These are phyloP conservation scores for Calonectria naviculata DNA, from an alignment of 2,329 filamentous ascomycete genomes.

Conservation along the genomic window DNA sequence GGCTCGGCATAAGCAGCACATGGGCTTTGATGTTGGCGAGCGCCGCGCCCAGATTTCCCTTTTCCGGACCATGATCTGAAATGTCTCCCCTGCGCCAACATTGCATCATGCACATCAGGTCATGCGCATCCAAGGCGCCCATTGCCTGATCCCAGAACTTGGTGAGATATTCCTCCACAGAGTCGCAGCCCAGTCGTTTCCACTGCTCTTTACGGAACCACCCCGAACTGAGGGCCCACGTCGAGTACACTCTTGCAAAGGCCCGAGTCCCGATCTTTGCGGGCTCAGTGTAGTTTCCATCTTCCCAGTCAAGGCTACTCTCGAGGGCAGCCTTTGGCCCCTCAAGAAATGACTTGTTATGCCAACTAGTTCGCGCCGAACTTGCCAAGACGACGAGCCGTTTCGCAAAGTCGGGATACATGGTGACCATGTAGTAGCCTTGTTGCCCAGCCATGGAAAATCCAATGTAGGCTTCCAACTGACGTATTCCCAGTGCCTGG, in stretches of 20 bases:
- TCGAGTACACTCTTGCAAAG: constrained; percentile 21
- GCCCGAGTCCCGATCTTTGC: neutral
- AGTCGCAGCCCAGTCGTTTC: constrained; percentile 15
- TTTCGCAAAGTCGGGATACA: constrained; percentile 17
- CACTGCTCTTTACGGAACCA: constrained; percentile 23
- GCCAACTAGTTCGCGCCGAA: constrained; percentile 22
- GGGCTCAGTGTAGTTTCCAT: neutral
- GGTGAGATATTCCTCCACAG: constrained; percentile 5
- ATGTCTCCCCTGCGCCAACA: constrained; percentile 14
- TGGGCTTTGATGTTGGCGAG: constrained; percentile 8
- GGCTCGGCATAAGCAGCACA: constrained; percentile 16
- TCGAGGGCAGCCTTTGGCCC: constrained; percentile 20
- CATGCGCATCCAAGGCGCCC: constrained; percentile 10
- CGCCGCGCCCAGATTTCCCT: neutral
- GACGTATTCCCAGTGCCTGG: neutral
- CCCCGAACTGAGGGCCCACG: constrained; percentile 17
- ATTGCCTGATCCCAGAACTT: constrained; percentile 20
- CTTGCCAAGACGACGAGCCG: constrained; percentile 13
- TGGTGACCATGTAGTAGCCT: constrained; percentile 9
- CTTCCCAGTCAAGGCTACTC: constrained; percentile 20
- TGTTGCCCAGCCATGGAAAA: constrained; percentile 13
- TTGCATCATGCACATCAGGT: constrained; percentile 16
- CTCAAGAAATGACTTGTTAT: constrained; percentile 26
- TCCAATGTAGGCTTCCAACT: constrained; percentile 14
- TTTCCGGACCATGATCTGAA: neutral